phyloP scores from a whole-genome alignment of 148 eudicot genomes.

The Polygonum maritimum region DNA sequence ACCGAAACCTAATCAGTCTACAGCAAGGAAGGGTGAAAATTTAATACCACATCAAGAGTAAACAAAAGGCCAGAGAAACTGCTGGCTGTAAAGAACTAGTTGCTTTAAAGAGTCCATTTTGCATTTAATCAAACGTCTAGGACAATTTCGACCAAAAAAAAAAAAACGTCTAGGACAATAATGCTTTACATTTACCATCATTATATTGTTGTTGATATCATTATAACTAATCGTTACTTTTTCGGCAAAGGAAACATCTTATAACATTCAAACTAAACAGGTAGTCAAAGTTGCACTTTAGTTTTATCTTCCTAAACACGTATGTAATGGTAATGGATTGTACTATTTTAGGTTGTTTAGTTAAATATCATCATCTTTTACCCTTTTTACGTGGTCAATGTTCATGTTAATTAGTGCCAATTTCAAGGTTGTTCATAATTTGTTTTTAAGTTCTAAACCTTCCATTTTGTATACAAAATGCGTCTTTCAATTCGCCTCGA shows the following conservation, averaged over 20 bases:
- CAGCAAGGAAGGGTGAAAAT: not conserved
- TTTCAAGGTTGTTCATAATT: too few species aligned
- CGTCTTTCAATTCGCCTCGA: too few species aligned
- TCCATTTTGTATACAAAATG: too few species aligned
- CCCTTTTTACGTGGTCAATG: not conserved
- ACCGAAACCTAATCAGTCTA: not conserved
- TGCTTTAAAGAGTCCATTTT: too few species aligned
- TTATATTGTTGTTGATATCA: not conserved
- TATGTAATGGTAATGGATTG: not conserved
- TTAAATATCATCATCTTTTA: too few species aligned
- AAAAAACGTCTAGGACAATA: not conserved
- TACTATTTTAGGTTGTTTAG: too few species aligned
- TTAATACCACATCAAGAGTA: not conserved
- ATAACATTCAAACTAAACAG: not conserved
- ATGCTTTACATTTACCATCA: not conserved
- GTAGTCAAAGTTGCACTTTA: not conserved
- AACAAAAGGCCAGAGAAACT: not conserved
- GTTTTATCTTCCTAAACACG: not conserved
- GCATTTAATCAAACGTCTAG: not conserved
- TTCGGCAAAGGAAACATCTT: not conserved
- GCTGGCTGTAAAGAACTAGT: not conserved
- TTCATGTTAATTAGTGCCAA: too few species aligned
- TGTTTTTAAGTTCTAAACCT: too few species aligned
- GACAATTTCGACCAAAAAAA: too few species aligned
- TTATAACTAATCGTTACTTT: not conserved